phyloP scores from a whole-genome alignment of 164 flowering plant species.

The Liquidambar formosana region DNA sequence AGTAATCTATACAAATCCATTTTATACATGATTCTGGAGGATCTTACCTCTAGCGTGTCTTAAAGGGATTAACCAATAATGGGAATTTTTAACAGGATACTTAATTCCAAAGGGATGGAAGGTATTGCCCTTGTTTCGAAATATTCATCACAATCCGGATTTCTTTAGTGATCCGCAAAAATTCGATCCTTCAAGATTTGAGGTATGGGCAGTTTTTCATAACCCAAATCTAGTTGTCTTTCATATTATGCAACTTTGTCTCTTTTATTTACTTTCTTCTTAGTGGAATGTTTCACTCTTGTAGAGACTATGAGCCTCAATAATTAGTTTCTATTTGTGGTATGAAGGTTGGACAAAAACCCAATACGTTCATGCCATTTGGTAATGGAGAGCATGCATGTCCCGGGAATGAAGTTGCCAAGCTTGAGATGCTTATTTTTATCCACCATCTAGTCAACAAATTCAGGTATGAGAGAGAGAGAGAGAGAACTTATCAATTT shows the following conservation, averaged over 20 bases:
- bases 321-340: background rate
- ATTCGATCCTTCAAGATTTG: slow-evolving; percentile 91
- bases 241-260: too few species aligned
- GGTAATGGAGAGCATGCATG: slow-evolving; percentile 55
- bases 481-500: too few species aligned
- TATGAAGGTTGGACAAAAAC: slow-evolving; percentile 61
- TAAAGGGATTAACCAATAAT: background rate
- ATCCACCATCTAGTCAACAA: slow-evolving; percentile 28
- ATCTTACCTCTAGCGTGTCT: too few species aligned
- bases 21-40: background rate
- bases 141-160: slow-evolving; percentile 80
- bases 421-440: slow-evolving; percentile 25
- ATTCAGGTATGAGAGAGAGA: slow-evolving; percentile 20
- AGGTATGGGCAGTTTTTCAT: slow-evolving; percentile 38
- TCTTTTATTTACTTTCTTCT: background rate
- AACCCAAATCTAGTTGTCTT: too few species aligned
- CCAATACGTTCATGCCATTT: slow-evolving; percentile 79
- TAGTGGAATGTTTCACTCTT: too few species aligned
- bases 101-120: slow-evolving; percentile 97
- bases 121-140: slow-evolving; percentile 90
- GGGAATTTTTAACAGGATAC: slow-evolving; percentile 56
- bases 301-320: too few species aligned
- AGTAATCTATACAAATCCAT: too few species aligned
- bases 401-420: slow-evolving; percentile 37
- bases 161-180: slow-evolving; percentile 67